Base-by-base conservation (phyloP, 1,139 yeast species). In the Protomyces arabidopsidicola region DNA sequence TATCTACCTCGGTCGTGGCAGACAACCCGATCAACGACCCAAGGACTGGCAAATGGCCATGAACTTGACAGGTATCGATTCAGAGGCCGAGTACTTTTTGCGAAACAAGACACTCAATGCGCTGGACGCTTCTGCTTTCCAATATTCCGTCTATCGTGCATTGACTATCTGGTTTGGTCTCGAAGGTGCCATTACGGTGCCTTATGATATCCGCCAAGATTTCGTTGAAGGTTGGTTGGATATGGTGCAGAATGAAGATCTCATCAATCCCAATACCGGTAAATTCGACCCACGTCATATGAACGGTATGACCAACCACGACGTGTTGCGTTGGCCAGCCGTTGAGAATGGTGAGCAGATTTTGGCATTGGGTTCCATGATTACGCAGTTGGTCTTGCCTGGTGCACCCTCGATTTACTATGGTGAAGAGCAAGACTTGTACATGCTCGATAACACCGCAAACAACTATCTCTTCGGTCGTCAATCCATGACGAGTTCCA, bases 341-440 rank as follows among this genome's bases (percentile, higher is more conserved):
- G 18, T 65, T 5, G 4, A 27, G n/a, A 58, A 61, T 45, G 66
- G 66, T 20, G 35, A 58, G 6, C 63, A 52, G 34, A 45, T 42
- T 38, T 48, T 53, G 10, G 45, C 50, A 14, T 45, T 65, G 10
- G 66, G 66, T 14, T 42, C 65, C n/a, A 57, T 65, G 63, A 53
- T 65, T 9, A 53, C 65, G 20, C 51, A 52, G 34, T 18, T 62
- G 20, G 24, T 65, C 39, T 56, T 65, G 52, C 66, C 66, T 12
- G 66, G 66, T 18, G 45, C 57, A 20, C 63, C 65, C 6, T 48
- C 56, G 9, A 27, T 65, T 31, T 61, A 62, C 27, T 65, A 62
- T 36, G 66, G 66, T n/a, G 66, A 65, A n/a, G 66, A 65, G 36
- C 66, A 65, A 45, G 66, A 55, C 5, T 39, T 65, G 38, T 65